Evolutionary conservation across 2,329 filamentous ascomycete species (phyloP), one percentile per base, ranked within the genome.

Genomic region (Penicillium sp.): DNA sequence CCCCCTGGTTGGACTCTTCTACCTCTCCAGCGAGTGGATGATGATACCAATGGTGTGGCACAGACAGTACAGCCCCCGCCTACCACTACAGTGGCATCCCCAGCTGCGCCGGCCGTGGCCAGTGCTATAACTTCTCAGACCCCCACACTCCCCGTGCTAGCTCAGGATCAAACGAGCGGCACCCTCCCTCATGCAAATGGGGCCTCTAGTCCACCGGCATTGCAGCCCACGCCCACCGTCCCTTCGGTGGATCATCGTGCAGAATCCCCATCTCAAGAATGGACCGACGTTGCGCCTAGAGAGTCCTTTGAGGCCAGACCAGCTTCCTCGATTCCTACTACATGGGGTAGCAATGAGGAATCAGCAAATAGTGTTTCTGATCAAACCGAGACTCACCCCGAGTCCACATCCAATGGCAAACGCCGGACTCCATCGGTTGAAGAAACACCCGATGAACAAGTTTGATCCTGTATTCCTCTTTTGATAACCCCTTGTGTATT

Each of bases 1-100:
- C 82, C 82, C 7, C 75, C 77, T 54, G 82, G 82, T 11, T 84
- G 71, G 70, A 67, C 64, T 37, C 63, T 72, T 7, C 56, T 68
- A 42, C 70, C 69, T 42, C 65, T 73, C 25, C 64, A 70, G 26
- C 60, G 68, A 0, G 28, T 58, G 16, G 61, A 53, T 4, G 57
- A 51, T 30, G 51, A 53, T 7, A 17, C 52, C 16, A 60, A 28
- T 4, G 5, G 43, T 31, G 44, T 43, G 17, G 26, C 50, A 5
- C 56, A 57, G 11, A 42, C 41, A 11, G 11, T 50, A 22, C 50
- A 43, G 14, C 28, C 49, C 8, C 50, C 49, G 4, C 30, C 56
- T 26, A 52, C 40, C 9, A 43, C 36, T 14, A 38, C 64, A 26
- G 50, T 11, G 17, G 26, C 17, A 8, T 28, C 52, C 5, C 9